A percentile compares a stretch with the other conserved stretches of the same genome.
These are phyloP conservation scores for Primulina eburnea DNA, from an alignment of 257 asterid species.

Conservation along the genomic window DNA sequence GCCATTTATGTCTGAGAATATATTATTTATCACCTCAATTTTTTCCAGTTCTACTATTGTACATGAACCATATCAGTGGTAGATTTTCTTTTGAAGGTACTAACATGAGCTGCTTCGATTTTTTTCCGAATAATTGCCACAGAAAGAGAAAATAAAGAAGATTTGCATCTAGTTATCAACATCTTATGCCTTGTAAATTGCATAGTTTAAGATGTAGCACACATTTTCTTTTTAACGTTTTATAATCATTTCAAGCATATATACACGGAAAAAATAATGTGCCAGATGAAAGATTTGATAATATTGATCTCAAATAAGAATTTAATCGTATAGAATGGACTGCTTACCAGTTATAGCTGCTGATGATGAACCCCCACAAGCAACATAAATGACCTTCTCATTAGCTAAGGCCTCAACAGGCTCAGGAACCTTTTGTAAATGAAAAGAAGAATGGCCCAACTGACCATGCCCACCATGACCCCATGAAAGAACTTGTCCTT, in stretches of 20 bases:
- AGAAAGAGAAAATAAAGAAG: neutral
- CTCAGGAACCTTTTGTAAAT: conserved; percentile 62
- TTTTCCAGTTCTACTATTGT: neutral
- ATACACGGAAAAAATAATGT: neutral
- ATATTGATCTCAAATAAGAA: neutral
- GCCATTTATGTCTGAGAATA: neutral
- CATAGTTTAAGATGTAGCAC: neutral
- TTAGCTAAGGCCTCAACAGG: conserved; percentile 69
- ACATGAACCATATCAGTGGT: neutral
- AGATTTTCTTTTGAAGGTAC: neutral
- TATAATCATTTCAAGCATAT: neutral
- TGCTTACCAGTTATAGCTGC: conserved; percentile 90
- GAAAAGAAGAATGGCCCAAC: conserved; percentile 79
- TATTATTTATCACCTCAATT: neutral
- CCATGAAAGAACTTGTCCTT: conserved; percentile 94
- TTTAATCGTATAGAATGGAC: neutral
- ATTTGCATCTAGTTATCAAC: neutral
- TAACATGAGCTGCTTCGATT: too few species aligned
- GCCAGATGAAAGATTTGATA: neutral
- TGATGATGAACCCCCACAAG: conserved; percentile 92
- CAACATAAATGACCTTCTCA: conserved; percentile 65
- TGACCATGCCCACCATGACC: conserved; percentile 97
- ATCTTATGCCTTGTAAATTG: neutral
- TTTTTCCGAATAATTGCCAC: neutral
- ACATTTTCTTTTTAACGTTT: neutral